These are phyloP conservation scores for Daedalea quercina DNA, from an alignment of 768 basidiomycete genomes.

Conservation along the genomic window DNA sequence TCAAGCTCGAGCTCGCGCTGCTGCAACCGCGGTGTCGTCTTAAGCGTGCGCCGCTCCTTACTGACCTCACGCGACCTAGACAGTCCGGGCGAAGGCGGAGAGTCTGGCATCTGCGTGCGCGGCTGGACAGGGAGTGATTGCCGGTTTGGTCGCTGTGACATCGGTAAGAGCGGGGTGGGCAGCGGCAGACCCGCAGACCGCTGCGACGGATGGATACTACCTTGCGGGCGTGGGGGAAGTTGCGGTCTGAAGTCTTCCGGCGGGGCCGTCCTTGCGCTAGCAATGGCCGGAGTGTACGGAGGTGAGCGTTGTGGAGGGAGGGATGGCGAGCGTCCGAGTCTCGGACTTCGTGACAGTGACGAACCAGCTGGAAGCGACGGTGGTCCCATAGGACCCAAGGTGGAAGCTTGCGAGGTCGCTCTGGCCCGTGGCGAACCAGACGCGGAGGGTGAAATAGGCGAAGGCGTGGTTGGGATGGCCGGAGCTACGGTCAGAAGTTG, in stretches of 20 bases:
- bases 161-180: slow-evolving; percentile 14
- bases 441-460: slow-evolving; percentile 22
- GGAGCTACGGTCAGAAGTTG: slow-evolving; percentile 54
- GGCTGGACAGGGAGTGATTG: slow-evolving; percentile 26
- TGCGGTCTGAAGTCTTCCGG: slow-evolving; percentile 70
- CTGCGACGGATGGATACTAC: slow-evolving; percentile 75
- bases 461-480: slow-evolving; percentile 59
- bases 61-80: neutral
- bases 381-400: slow-evolving; percentile 21
- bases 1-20: neutral
- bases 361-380: neutral
- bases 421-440: neutral
- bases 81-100: slow-evolving; percentile 3
- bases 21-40: neutral
- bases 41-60: neutral
- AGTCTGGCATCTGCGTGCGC: slow-evolving; percentile 13
- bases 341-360: neutral
- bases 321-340: slow-evolving; percentile 1
- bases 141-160: slow-evolving; percentile 41
- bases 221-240: slow-evolving; percentile 59
- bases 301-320: slow-evolving; percentile 15
- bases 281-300: slow-evolving; percentile 1
- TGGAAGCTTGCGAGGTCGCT: neutral
- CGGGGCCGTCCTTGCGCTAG: slow-evolving; percentile 18
- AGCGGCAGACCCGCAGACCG: slow-evolving; percentile 27